A percentile compares a stretch with the other conserved stretches of the same genome.
Evolutionary conservation across 768 basidiomycete genomes (phyloP).

Genomic region (Agrocybe pediades): DNA sequence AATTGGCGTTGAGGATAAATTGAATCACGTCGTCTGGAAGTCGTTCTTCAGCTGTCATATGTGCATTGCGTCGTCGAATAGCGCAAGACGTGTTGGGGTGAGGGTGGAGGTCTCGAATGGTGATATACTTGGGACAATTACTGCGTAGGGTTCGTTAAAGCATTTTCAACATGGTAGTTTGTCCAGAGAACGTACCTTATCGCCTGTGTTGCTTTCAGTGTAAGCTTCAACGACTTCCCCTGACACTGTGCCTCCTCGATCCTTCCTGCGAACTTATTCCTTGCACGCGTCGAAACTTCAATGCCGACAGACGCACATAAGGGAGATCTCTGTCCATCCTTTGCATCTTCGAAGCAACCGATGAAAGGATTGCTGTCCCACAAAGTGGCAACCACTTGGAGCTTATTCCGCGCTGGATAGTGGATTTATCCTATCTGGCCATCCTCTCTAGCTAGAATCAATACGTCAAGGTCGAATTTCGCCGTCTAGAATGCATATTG

Average conservation of each 20-base stretch:
- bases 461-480: conserved; percentile 59
- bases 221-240: conserved; percentile 32
- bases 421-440: conserved; percentile 50
- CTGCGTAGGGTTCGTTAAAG: conserved; percentile 35
- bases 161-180: background rate
- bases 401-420: conserved; percentile 32
- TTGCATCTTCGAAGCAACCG: conserved; percentile 31
- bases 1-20: conserved; percentile 52
- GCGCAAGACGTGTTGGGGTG: conserved; percentile 36
- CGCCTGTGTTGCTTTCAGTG: conserved; percentile 52
- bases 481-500: conserved; percentile 53
- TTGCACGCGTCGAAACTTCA: conserved; percentile 54
- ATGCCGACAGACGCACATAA: conserved; percentile 61
- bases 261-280: conserved; percentile 64
- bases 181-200: conserved; percentile 45
- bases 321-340: conserved; percentile 19
- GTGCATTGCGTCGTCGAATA: conserved; percentile 33
- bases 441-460: conserved; percentile 46
- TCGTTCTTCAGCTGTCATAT: conserved; percentile 35
- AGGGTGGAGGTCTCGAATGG: conserved; percentile 49
- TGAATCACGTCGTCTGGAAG: conserved; percentile 52
- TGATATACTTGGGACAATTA: conserved; percentile 74
- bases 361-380: conserved; percentile 61
- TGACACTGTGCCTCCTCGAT: conserved; percentile 32
- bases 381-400: conserved; percentile 39